Base-by-base conservation (phyloP, 1,284 basidiomycete species). In the Ustilago cynodontis region DNA sequence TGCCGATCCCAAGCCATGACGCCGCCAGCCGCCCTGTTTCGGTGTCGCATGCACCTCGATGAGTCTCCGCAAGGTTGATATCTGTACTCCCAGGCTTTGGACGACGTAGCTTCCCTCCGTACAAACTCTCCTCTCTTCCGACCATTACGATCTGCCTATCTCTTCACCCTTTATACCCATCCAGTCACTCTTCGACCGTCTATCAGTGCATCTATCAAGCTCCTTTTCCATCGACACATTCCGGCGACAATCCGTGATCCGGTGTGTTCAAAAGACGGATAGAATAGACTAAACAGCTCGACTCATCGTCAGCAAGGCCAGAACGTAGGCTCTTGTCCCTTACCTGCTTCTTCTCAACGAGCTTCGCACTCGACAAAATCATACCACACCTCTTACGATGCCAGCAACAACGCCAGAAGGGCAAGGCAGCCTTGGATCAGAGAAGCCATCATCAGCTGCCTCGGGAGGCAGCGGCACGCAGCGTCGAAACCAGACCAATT, bases 401-500 rank as follows among this genome's bases (percentile, higher is more conserved):
- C 64, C 64, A n/a, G 33, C 64, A 13, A 33, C 22, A 24, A n/a
- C 18, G 6, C 24, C 52, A 6, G 35, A 49, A 20, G 52, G 51
- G 20, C 31, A 31, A 11, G 52, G 52, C 39, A 47, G 22, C 58
- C 33, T 22, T 37, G 56, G 22, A n/a, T 37, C 56, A 29, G 65
- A 64, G 33, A 67, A 65, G 51, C 24, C 56, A 8, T n/a, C 56
- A 16, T 18, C 59, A n/a, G 13, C 49, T n/a, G 37, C 20, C 8
- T 1, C 51, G 16, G 45, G n/a, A 53, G 55, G 58, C 49, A 39
- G 33, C 31, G 54, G 51, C 14, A 11, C 66, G 14, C 60, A 26
- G 5, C 63, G 60, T 47, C 70, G 75, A 47, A 70, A 63, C 13
- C 49, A 53, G 11, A 50, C 65, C 6, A 71, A 64, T 7, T 22